Base-by-base conservation (phyloP, 495 filamentous ascomycete genomes). In the Hyaloscypha finlandica region DNA sequence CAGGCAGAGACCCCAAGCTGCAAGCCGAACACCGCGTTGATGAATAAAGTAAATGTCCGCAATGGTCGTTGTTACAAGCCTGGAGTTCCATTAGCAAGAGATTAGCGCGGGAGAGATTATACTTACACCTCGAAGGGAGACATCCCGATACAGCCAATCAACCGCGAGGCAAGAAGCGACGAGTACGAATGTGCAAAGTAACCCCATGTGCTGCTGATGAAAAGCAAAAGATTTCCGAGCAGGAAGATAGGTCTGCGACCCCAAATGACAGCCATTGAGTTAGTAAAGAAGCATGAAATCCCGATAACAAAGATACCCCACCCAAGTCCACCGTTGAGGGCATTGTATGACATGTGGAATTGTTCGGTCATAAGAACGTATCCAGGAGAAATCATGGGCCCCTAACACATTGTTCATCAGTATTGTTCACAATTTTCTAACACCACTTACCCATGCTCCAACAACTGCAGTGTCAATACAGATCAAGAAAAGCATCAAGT, bases 221-320 rank as follows among this genome's bases (percentile, higher is more conserved):
- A 82, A 71, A 96, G 81, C 66, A 96, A 79, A 22, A 92, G 48
- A 32, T 88, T 88, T 0, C 90, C 93, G 11, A 92, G 71, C 30
- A 97, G 72, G 76, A 94, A 97, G 4, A 91, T 76, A 79, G 96
- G 93, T 29, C 93, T 83, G 74, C 95, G 96, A 30, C 93, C 93
- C 90, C 91, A 96, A 66, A 96, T 86, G 57, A 59, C 56, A 20
- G 56, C 56, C 56, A 59, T 59, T 8, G 56, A 33, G 6, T 59
- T 9, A 1, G 56, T 59, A 31, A 59, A 33, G 56, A 59, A 59
- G 19, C 56, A 59, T 3, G 56, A 59, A 8, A 59, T n/a, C 6
- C 56, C 56, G n/a, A 59, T 59, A 19, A 59, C 56, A 31, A 59
- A 59, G 31, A 59, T 59, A 39, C 56, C 56, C 56, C 56, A 59